These are phyloP conservation scores for Ceratocystis albifundus DNA, from an alignment of 2,329 filamentous ascomycete species.

Conservation along the genomic window DNA sequence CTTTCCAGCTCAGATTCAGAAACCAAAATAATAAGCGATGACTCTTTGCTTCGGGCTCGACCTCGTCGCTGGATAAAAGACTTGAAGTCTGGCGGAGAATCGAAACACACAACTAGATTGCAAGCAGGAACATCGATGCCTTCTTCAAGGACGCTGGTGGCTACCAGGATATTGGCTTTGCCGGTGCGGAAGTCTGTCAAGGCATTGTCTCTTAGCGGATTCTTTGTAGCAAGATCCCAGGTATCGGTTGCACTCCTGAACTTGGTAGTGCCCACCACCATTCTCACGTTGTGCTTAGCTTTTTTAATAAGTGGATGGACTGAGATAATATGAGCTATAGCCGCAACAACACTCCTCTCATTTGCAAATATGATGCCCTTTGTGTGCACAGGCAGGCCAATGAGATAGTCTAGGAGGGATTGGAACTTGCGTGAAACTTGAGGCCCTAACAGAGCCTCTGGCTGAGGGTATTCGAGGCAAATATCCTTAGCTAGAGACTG, in stretches of 20 bases:
- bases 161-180: slow-evolving; percentile 46
- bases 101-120: slow-evolving; percentile 50
- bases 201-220: slow-evolving; percentile 29
- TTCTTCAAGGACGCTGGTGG: slow-evolving; percentile 55
- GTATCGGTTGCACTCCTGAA: slow-evolving; percentile 33
- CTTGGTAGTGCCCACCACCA: slow-evolving; percentile 43
- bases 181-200: slow-evolving; percentile 43
- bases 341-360: slow-evolving; percentile 48
- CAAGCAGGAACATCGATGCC: slow-evolving; percentile 56
- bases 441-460: slow-evolving; percentile 22
- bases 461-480: slow-evolving; percentile 25
- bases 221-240: slow-evolving; percentile 29
- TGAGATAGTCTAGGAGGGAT: slow-evolving; percentile 42
- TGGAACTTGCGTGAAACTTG: slow-evolving; percentile 47
- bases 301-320: slow-evolving; percentile 37
- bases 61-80: slow-evolving; percentile 49
- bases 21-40: slow-evolving; percentile 40
- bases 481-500: slow-evolving; percentile 36
- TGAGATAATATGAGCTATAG: slow-evolving; percentile 48
- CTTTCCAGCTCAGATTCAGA: slow-evolving; percentile 3
- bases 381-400: slow-evolving; percentile 3
- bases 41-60: slow-evolving; percentile 41
- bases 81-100: slow-evolving; percentile 40
- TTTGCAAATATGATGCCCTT: slow-evolving; percentile 58
- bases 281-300: slow-evolving; percentile 39